Percentiles rank a stretch among this genome's conserved stretches.
These are phyloP conservation scores for Cyberlindnera maritima DNA, from an alignment of 805 yeast genomes.

Conservation along the genomic window DNA sequence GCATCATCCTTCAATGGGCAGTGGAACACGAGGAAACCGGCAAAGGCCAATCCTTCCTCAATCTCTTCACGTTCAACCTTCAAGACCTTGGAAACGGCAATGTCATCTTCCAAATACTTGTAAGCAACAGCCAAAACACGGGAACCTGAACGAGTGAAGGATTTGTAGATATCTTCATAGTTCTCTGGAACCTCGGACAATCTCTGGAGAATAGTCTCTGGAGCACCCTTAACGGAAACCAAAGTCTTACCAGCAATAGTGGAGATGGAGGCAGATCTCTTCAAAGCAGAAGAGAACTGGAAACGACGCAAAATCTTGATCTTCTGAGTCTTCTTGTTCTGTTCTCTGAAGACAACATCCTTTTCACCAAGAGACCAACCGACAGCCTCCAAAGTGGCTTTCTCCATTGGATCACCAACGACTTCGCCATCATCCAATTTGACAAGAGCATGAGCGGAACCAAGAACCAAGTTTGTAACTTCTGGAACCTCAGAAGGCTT, in stretches of 20 bases:
- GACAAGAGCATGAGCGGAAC: constrained; percentile 95
- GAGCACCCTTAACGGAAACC: constrained; percentile 96
- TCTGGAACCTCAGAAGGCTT: constrained; percentile 62
- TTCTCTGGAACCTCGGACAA: constrained; percentile 64
- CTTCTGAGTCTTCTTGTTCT: constrained; percentile 37
- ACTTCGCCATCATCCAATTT: constrained; percentile 93
- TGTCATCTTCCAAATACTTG: constrained; percentile 57
- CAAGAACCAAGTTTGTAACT: constrained; percentile 69
- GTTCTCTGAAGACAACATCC: constrained; percentile 58
- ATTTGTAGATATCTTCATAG: constrained; percentile 83
- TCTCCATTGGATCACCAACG: constrained; percentile 99
- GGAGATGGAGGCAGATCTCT: constrained; percentile 90
- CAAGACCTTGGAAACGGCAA: constrained; percentile 48
- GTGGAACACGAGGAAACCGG: constrained; percentile 94
- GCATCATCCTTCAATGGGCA: constrained; percentile 97
- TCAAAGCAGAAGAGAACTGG: constrained; percentile 94
- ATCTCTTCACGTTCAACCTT: constrained; percentile 70
- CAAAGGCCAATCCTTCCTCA: constrained; percentile 74
- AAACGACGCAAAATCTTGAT: constrained; percentile 84
- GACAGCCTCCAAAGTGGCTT: constrained; percentile 86
- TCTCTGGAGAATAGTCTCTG: constrained; percentile 88
- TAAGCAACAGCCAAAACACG: constrained; percentile 95
- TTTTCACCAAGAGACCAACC: constrained; percentile 81
- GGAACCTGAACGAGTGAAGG: constrained; percentile 92
- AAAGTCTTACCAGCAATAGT: constrained; percentile 52